phyloP scores from a whole-genome alignment of 164 flowering plant species.

The Hamamelis virginiana region DNA sequence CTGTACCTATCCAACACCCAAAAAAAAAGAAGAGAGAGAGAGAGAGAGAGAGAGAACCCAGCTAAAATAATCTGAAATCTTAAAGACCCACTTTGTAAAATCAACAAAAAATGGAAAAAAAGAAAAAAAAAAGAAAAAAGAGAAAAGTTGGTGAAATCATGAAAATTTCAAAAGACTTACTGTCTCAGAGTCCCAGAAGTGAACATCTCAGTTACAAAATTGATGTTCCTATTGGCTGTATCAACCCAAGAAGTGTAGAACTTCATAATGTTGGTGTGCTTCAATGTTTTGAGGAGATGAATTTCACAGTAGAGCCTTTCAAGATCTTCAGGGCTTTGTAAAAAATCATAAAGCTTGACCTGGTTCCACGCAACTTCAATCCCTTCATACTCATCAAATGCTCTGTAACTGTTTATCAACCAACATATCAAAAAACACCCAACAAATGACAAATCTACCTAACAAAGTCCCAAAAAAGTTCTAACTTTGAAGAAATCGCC shows the following conservation, averaged over 20 bases:
- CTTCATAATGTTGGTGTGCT: slow-evolving; percentile 98
- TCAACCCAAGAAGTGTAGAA: slow-evolving; percentile 97
- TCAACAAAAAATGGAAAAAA: not conserved
- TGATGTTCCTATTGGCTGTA: slow-evolving; percentile 74
- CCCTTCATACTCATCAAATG: slow-evolving; percentile 98
- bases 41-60: too few relatives aligned
- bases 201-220: slow-evolving; percentile 96
- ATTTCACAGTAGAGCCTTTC: slow-evolving; percentile 90
- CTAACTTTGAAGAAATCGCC: too few relatives aligned
- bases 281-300: slow-evolving; percentile 87
- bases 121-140: slow-evolving; percentile 15
- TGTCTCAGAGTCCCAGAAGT: slow-evolving; percentile 97
- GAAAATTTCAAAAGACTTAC: too few relatives aligned
- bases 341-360: slow-evolving; percentile 81
- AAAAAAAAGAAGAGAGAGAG: not conserved
- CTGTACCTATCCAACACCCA: too few relatives aligned
- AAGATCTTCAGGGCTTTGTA: slow-evolving; percentile 79
- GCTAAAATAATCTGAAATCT: too few relatives aligned
- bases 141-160: too few relatives aligned
- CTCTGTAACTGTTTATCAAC: too few relatives aligned
- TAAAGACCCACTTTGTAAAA: too few relatives aligned
- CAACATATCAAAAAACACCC: too few relatives aligned
- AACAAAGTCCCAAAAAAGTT: slow-evolving; percentile 11
- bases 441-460: slow-evolving; percentile 80
- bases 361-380: slow-evolving; percentile 99